Evolutionary conservation across 2,329 filamentous ascomycete species (phyloP), one percentile per base, ranked within the genome.

Genomic region (Fusarium domesticum): DNA sequence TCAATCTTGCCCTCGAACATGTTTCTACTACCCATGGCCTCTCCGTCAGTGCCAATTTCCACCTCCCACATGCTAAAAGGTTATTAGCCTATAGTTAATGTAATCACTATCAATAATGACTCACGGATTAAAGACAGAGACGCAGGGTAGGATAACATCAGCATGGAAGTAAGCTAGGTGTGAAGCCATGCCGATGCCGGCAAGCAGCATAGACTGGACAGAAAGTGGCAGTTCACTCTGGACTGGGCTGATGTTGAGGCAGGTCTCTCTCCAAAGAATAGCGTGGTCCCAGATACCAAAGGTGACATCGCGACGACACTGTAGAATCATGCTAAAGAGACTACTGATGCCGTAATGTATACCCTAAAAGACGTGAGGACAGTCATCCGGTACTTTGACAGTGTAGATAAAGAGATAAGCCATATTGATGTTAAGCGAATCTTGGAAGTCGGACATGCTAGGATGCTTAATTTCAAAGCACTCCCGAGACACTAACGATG

Each of bases 241-340:
- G 3, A 50, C 51, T 1, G 50, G 37, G 14, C 51, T 54, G 15
- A 54, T 54, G n/a, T 54, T 54, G 12, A 54, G 42, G 32, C 51
- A 54, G 2, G 42, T 48, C 25, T 54, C 51, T 12, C 51, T 47
- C 51, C 51, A 54, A 7, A 48, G 42, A 28, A 54, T 54, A 6
- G 51, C 51, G 39, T 54, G 50, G 17, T 54, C 51, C 51, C 51
- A 54, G 15, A 54, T 54, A n/a, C 51, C 50, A 41, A 54, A 54
- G 32, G 39, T 53, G 8, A 46, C 47, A 18, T 45, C 51, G 6
- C 48, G 50, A 7, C 46, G 48, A 18, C 45, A 51, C 31, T 53
- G 45, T 14, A 54, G 25, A 3, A 54, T 40, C 32, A 53, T 30
- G 11, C 51, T 50, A 12, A 45, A 54, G 15, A 54, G 35, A 32